Evolutionary conservation across 2,329 filamentous ascomycete genomes (phyloP).

Genomic region (Drechslera avenae): DNA sequence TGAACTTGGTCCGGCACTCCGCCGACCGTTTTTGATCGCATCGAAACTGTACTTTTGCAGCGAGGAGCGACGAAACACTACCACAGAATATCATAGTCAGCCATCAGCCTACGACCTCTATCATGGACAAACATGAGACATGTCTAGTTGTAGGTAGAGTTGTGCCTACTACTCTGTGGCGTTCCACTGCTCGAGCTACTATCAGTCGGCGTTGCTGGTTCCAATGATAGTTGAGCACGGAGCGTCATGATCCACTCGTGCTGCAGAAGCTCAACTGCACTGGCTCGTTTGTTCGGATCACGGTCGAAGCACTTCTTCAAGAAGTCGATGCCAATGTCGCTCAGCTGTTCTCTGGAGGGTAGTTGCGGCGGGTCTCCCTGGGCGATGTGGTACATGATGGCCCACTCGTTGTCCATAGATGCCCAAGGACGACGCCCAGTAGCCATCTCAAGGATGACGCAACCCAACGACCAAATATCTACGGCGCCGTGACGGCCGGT

Average conservation of each 20-base stretch:
- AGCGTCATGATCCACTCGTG: slow-evolving; percentile 80
- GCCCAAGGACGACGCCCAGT: slow-evolving; percentile 95
- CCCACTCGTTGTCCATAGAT: slow-evolving; percentile 97
- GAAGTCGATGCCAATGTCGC: slow-evolving; percentile 84
- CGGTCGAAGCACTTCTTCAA: slow-evolving; percentile 83
- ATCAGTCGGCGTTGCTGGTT: slow-evolving; percentile 53
- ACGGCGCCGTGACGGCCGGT: slow-evolving; percentile 80
- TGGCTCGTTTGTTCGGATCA: slow-evolving; percentile 78
- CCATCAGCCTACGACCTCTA: background rate
- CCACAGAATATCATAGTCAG: slow-evolving; percentile 8
- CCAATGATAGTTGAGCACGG: slow-evolving; percentile 53
- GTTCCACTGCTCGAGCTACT: slow-evolving; percentile 25
- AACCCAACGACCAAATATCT: slow-evolving; percentile 95
- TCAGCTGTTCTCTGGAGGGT: slow-evolving; percentile 81
- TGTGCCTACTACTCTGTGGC: slow-evolving; percentile 35
- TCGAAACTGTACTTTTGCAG: background rate
- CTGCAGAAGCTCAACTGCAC: slow-evolving; percentile 86
- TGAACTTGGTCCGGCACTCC: background rate
- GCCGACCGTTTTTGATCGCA: background rate
- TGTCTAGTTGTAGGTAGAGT: slow-evolving; percentile 40
- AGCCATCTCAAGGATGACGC: slow-evolving; percentile 96
- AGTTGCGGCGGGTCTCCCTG: slow-evolving; percentile 92
- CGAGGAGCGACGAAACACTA: slow-evolving; percentile 13
- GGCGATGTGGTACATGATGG: slow-evolving; percentile 99
- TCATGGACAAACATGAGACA: background rate